These are phyloP conservation scores for Lepraria neglecta DNA, from an alignment of 495 filamentous ascomycete genomes.

Conservation along the genomic window DNA sequence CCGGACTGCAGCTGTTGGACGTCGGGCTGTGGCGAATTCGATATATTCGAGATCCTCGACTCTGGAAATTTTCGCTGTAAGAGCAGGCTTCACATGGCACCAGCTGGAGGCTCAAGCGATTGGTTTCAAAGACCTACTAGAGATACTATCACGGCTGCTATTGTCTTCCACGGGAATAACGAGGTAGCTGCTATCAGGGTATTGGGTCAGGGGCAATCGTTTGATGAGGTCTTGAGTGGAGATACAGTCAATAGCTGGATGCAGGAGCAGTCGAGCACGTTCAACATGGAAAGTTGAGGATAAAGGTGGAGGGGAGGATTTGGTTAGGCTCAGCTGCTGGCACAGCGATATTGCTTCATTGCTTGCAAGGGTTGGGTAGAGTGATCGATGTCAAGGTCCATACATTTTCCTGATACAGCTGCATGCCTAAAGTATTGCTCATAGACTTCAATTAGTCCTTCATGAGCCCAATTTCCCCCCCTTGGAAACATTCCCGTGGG, in stretches of 20 bases:
- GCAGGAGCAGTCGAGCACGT: slow-evolving; percentile 14
- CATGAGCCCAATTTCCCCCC: neutral
- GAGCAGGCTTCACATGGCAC: slow-evolving; percentile 52
- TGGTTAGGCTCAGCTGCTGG: slow-evolving; percentile 2
- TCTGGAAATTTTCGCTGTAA: slow-evolving; percentile 42
- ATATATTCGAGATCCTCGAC: slow-evolving; percentile 61
- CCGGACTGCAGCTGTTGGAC: slow-evolving; percentile 60
- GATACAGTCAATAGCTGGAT: slow-evolving; percentile 19
- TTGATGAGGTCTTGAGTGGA: slow-evolving; percentile 24
- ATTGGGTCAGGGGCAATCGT: slow-evolving; percentile 32
- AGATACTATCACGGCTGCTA: slow-evolving; percentile 49
- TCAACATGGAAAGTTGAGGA: slow-evolving; percentile 18
- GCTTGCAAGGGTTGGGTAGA: neutral
- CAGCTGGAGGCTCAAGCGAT: slow-evolving; percentile 50
- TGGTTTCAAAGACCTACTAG: slow-evolving; percentile 56
- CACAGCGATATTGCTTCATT: neutral
- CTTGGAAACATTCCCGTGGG: neutral
- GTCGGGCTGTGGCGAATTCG: slow-evolving; percentile 64
- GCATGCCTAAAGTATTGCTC: neutral
- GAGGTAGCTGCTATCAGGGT: slow-evolving; percentile 38
- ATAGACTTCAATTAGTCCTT: neutral
- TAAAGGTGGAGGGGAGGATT: neutral
- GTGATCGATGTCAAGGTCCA: neutral
- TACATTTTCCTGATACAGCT: neutral
- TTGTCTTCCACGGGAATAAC: slow-evolving; percentile 47